Base-by-base conservation (phyloP, 2,329 filamentous ascomycete species). In the Geosmithia flava region DNA sequence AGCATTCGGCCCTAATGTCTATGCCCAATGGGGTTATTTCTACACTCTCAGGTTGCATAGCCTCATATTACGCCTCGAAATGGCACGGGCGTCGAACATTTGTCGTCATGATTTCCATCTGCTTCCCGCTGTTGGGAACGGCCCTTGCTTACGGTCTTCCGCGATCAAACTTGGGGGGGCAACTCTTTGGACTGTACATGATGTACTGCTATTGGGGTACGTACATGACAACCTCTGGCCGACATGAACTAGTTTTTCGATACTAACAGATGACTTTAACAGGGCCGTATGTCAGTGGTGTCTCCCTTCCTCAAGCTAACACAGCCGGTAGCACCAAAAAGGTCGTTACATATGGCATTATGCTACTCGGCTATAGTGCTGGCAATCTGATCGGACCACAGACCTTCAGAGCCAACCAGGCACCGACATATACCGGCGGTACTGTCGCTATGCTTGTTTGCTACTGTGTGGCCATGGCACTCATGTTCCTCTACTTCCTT, bases 11-110 rank as follows among this genome's bases (percentile, higher is more conserved):
- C 51, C 69, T 88, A 0, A 80, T 85, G 58, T 85, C 89, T 55
- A 87, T 89, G 50, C 85, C 85, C 0, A 71, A 88, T 51, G 53
- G 53, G 46, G 51, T 43, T 49, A 27, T 27, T 59, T 88, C 19
- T 83, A 79, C 56, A 72, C 83, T 51, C 64, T 86, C 46, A 72
- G 41, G 23, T 27, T 27, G 23, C 8, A 27, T 27, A n/a, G 47
- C 47, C 15, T 48, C 20, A 41, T 48, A 20, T 48, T 48, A n/a
- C 15, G 41, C 29, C 23, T 20, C 41, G 41, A 48, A 44, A 20
- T 48, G 47, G 47, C 17, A 30, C 11, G 44, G 44, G 7, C 17
- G 47, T 2, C 41, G 47, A 4, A 44, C 41, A 7, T 11, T 48
- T 27, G 47, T 48, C 4, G 42, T 40, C 27, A 11, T 27, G 2